These are phyloP conservation scores for Torulaspora microellipsoides DNA, from an alignment of 805 yeast species.

Conservation along the genomic window DNA sequence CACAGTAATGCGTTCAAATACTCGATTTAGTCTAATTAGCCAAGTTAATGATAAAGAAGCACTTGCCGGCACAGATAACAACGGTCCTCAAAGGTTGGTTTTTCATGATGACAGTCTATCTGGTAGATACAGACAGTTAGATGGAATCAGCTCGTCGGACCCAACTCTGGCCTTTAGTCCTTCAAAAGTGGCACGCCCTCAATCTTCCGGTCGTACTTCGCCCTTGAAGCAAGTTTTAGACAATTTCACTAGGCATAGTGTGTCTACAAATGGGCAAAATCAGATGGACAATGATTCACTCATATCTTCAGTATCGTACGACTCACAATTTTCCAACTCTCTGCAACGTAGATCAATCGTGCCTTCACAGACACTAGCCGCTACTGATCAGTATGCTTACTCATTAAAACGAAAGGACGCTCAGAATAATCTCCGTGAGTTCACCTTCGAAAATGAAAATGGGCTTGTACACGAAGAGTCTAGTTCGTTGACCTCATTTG, in stretches of 20 bases:
- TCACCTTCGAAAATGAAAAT: conserved; percentile 33
- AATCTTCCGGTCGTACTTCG: conserved; percentile 10
- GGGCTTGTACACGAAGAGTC: conserved; percentile 5
- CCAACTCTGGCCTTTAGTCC: conserved; percentile 14
- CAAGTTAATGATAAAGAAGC: conserved; percentile 9
- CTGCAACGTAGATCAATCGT: background rate
- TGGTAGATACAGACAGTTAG: background rate
- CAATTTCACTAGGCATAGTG: conserved; percentile 4
- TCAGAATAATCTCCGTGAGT: conserved; percentile 45
- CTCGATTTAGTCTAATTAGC: conserved; percentile 11
- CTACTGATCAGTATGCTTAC: background rate
- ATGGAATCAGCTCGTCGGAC: conserved; percentile 1
- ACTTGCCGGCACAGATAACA: conserved; percentile 1
- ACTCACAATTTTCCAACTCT: conserved; percentile 45
- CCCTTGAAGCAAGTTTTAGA: conserved; percentile 19
- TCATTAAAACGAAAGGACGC: conserved; percentile 47
- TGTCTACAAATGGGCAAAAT: background rate
- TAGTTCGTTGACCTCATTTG: conserved; percentile 11
- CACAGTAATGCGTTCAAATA: conserved; percentile 7
- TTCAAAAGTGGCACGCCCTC: conserved; percentile 2
- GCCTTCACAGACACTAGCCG: background rate
- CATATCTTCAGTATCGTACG: conserved; percentile 56
- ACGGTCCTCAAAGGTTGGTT: conserved; percentile 26
- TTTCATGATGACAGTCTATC: conserved; percentile 15
- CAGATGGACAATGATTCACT: conserved; percentile 7